These are phyloP conservation scores for Saxispiralis lemnorum DNA, from an alignment of 495 filamentous ascomycete genomes.

Conservation along the genomic window DNA sequence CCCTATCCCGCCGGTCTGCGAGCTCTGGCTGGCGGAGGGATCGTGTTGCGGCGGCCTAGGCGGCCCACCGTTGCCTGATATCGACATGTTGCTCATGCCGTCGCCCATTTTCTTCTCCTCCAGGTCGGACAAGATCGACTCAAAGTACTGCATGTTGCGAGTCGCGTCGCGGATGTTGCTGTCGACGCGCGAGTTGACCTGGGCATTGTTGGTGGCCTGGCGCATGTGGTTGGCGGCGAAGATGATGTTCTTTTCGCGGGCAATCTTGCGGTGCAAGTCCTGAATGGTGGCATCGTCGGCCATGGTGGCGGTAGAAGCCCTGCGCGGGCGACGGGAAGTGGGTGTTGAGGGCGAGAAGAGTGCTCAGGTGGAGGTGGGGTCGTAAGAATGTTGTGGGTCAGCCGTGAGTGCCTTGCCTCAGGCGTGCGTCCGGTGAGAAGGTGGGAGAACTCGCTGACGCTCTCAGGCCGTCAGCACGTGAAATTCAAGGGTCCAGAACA, in stretches of 20 bases:
- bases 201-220: conserved; percentile 80
- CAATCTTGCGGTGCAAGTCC: conserved; percentile 91
- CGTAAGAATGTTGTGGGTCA: too few species aligned
- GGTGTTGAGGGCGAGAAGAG: not conserved
- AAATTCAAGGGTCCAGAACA: too few species aligned
- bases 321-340: not conserved
- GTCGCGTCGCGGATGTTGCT: conserved; percentile 82
- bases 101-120: conserved; percentile 59
- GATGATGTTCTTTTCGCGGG: conserved; percentile 91
- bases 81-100: conserved; percentile 43
- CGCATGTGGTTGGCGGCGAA: conserved; percentile 86
- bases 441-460: too few species aligned
- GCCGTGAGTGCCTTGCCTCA: not conserved
- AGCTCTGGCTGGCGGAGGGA: too few species aligned
- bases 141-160: conserved; percentile 83
- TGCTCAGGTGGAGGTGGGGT: not conserved
- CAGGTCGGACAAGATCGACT: conserved; percentile 73
- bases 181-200: conserved; percentile 74
- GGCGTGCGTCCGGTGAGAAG: not conserved
- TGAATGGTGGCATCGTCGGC: conserved; percentile 62
- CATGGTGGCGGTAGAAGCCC: conserved; percentile 23
- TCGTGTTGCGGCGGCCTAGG: conserved; percentile 25
- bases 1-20: conserved; percentile 5
- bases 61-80: conserved; percentile 30
- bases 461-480: too few species aligned